Conservation (phyloP, 306 rosid genomes). For the Lathyrus sativus region DNA sequence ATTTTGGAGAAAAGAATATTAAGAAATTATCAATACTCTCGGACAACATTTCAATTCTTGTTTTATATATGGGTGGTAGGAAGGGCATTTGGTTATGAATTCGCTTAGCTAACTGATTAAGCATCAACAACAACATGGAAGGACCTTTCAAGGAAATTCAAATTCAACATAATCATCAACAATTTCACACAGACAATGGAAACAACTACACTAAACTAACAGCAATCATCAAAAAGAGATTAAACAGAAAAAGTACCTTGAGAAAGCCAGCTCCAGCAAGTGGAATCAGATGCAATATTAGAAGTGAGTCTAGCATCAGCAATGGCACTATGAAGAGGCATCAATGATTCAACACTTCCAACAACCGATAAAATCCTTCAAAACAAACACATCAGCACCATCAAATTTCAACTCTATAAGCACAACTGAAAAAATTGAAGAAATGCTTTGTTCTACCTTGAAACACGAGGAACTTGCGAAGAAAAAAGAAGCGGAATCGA, state of each 20-base stretch:
- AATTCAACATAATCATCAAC: not conserved
- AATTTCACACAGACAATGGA: not conserved
- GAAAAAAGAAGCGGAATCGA: constrained; percentile 41
- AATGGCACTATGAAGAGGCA: constrained; percentile 84
- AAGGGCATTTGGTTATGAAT: too few species aligned
- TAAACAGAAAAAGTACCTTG: constrained; percentile 53
- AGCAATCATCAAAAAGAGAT: constrained; percentile 2
- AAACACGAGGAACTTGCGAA: constrained; percentile 53
- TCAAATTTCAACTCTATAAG: not conserved
- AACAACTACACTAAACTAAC: not conserved
- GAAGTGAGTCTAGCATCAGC: constrained; percentile 90
- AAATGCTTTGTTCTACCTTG: constrained; percentile 49
- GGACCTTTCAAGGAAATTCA: constrained; percentile 5
- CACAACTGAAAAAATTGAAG: not conserved
- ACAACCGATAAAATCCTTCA: constrained; percentile 60
- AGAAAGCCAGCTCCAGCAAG: constrained; percentile 89
- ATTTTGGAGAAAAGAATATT: not conserved
- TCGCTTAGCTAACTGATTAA: not conserved
- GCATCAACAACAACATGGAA: not conserved
- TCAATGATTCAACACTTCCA: constrained; percentile 72
- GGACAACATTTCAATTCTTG: too few species aligned
- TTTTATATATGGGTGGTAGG: too few species aligned
- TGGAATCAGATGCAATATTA: constrained; percentile 67
- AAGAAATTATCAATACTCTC: not conserved
- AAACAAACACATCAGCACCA: not conserved